phyloP scores from a whole-genome alignment of 495 filamentous ascomycete species.

The Extremus antarcticus region DNA sequence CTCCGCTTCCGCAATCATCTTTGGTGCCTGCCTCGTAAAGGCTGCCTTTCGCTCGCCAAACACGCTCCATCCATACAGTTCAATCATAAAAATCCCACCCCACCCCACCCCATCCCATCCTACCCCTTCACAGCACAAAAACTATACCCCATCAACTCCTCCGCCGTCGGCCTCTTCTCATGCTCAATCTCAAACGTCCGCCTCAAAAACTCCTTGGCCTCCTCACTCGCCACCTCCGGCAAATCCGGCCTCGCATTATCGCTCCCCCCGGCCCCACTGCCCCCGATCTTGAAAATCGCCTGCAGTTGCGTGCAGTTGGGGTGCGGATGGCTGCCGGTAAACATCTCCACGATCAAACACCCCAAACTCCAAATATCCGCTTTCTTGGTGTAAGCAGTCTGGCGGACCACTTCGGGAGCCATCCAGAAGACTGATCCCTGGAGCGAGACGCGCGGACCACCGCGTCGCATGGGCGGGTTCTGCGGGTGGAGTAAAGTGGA shows the following conservation, averaged over 20 bases:
- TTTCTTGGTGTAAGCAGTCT: conserved; percentile 95
- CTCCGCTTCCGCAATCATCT: too few species aligned
- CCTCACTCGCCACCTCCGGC: conserved; percentile 71
- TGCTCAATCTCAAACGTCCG: conserved; percentile 94
- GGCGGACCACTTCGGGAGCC: conserved; percentile 96
- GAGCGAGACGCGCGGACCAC: conserved; percentile 77
- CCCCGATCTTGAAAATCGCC: conserved; percentile 92
- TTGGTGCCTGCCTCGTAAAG: too few species aligned
- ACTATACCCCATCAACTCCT: conserved; percentile 55
- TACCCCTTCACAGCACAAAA: conserved; percentile 6
- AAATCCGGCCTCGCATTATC: conserved; percentile 75
- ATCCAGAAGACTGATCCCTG: conserved; percentile 99
- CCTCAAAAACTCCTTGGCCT: conserved; percentile 74
- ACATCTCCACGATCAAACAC: conserved; percentile 97
- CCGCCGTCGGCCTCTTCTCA: conserved; percentile 79
- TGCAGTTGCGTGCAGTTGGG: conserved; percentile 94
- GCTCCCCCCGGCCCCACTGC: conserved; percentile 35
- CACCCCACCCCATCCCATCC: too few species aligned
- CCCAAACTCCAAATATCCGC: conserved; percentile 99
- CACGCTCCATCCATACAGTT: too few species aligned
- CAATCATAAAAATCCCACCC: too few species aligned
- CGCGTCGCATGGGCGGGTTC: conserved; percentile 48
- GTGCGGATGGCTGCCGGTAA: conserved; percentile 92
- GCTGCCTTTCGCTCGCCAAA: too few species aligned
- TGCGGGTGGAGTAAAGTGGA: conserved; percentile 45